phyloP scores from a whole-genome alignment of 306 rosid species.

The Purshia tridentata region DNA sequence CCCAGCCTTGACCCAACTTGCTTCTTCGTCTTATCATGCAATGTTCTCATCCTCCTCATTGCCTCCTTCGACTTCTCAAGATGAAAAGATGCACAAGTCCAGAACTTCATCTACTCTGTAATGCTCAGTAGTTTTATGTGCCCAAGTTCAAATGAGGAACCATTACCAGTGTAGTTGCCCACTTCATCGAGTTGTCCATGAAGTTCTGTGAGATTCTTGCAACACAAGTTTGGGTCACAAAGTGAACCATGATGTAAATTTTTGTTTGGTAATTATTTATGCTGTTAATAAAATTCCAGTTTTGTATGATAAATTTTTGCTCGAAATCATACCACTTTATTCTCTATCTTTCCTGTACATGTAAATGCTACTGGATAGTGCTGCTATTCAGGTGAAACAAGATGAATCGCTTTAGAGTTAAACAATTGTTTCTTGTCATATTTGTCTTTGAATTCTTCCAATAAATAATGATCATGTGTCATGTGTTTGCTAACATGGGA shows the following conservation, averaged over 20 bases:
- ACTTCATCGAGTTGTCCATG: not conserved
- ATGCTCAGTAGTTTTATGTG: not conserved
- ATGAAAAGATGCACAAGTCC: slow-evolving; percentile 64
- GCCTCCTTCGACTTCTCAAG: slow-evolving; percentile 48
- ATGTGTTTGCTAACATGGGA: too few relatives aligned
- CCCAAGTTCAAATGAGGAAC: not conserved
- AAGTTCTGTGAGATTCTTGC: not conserved
- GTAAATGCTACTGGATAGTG: too few relatives aligned
- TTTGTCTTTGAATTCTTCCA: too few relatives aligned
- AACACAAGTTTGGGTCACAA: not conserved
- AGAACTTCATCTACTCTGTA: slow-evolving; percentile 62
- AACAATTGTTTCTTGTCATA: too few relatives aligned
- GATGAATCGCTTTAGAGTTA: too few relatives aligned
- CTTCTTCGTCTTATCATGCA: slow-evolving; percentile 77
- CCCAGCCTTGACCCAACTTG: slow-evolving; percentile 80
- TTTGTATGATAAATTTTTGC: not conserved
- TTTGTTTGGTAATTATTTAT: not conserved
- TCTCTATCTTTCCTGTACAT: too few relatives aligned
- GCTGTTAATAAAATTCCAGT: not conserved
- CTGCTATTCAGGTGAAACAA: too few relatives aligned
- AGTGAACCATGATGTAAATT: not conserved
- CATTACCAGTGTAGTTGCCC: not conserved
- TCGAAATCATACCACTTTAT: too few relatives aligned
- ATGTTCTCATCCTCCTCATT: slow-evolving; percentile 42
- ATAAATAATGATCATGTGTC: too few relatives aligned